phyloP scores from a whole-genome alignment of 768 basidiomycete genomes.

The Nevesoporus exiguus region DNA sequence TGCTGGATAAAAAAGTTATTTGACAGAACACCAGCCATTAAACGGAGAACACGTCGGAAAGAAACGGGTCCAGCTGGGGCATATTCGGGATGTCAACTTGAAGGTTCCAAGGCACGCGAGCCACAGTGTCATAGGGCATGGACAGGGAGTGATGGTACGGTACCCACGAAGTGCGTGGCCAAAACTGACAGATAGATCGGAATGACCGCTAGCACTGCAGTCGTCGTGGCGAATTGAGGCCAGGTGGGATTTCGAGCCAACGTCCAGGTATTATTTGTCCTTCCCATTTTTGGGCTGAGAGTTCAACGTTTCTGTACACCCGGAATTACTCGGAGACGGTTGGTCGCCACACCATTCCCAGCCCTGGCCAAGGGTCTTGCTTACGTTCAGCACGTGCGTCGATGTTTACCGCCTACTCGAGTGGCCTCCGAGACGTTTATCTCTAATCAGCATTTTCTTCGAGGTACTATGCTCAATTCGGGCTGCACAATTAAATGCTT shows the following conservation, averaged over 20 bases:
- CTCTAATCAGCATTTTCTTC: too few relatives aligned
- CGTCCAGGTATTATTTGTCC: too few relatives aligned
- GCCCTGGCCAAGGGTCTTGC: background rate
- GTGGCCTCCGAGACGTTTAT: background rate
- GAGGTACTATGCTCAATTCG: too few relatives aligned
- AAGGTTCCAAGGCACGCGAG: background rate
- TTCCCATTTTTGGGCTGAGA: too few relatives aligned
- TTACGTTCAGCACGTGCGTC: background rate
- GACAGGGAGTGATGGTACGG: background rate
- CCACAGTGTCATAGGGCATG: background rate
- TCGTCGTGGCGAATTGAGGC: too few relatives aligned
- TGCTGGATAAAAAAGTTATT: background rate
- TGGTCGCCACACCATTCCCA: background rate
- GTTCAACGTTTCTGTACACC: too few relatives aligned
- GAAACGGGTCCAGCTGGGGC: background rate
- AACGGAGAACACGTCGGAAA: background rate
- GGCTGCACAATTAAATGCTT: too few relatives aligned
- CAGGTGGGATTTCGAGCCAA: too few relatives aligned
- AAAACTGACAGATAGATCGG: too few relatives aligned
- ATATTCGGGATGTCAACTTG: background rate
- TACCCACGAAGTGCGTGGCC: too few relatives aligned
- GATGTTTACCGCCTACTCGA: background rate
- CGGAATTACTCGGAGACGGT: background rate
- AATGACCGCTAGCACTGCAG: too few relatives aligned
- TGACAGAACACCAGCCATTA: background rate